A percentile compares a stretch with the other conserved stretches of the same genome.
Conservation (phyloP, 257 asterid genomes). For the Solanum clarkiae region DNA sequence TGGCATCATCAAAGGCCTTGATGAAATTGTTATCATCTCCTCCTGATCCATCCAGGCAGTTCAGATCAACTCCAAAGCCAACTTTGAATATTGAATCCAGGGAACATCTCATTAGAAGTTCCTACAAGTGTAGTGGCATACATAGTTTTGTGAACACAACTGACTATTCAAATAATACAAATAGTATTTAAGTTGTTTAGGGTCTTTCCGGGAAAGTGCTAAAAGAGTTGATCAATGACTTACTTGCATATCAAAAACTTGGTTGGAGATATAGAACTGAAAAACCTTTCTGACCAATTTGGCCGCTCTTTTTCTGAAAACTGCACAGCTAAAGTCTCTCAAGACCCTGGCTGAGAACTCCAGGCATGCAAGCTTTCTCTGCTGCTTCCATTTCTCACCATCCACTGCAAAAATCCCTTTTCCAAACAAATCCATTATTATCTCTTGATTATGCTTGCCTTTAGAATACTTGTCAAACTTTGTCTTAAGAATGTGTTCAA, state of each 20-base stretch:
- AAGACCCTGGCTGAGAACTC: constrained; percentile 65
- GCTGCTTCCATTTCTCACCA: constrained; percentile 70
- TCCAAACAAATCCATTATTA: constrained; percentile 43
- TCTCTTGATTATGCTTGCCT: constrained; percentile 34
- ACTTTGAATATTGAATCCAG: constrained; percentile 68
- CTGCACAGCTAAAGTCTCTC: constrained; percentile 57
- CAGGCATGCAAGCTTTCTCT: constrained; percentile 55
- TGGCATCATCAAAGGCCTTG: constrained; percentile 70
- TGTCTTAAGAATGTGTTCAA: constrained; percentile 52
- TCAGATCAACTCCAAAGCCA: constrained; percentile 65
- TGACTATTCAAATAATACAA: background rate
- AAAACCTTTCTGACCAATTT: constrained; percentile 25
- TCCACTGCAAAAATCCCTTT: constrained; percentile 57
- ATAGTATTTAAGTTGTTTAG: background rate
- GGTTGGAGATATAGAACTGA: constrained; percentile 13
- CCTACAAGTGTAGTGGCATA: constrained; percentile 22
- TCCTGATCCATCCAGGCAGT: constrained; percentile 40
- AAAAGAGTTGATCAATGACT: background rate
- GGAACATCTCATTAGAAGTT: constrained; percentile 52
- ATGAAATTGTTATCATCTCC: constrained; percentile 33
- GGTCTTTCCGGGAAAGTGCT: background rate
- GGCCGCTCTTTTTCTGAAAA: constrained; percentile 43
- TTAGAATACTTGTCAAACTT: constrained; percentile 36
- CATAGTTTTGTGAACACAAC: too few relatives aligned
- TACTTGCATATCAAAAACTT: constrained; percentile 53